Evolutionary conservation across 495 filamentous ascomycete genomes (phyloP), one percentile per base, ranked within the genome.

Genomic region (Annulohypoxylon nitens): DNA sequence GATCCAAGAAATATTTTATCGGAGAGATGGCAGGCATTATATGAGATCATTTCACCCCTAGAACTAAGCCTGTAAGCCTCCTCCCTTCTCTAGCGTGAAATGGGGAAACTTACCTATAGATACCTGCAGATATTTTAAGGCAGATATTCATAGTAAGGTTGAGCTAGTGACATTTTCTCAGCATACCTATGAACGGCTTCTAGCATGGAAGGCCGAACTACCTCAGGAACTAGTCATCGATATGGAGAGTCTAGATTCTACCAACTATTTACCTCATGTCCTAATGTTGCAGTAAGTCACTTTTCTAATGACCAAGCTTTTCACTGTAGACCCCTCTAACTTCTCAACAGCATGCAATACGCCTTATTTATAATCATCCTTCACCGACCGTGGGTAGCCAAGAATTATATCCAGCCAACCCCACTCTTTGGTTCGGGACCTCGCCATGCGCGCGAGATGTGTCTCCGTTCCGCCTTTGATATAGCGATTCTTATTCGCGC

Each of bases 341-440:
- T 20, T 48, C 14, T 48, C 14, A 48, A 48, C 10, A 48, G 45
- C 9, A 48, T 48, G 45, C 45, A 48, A 48, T 48, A 48, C 18
- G n/a, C 14, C 45, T n/a, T 18, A 4, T 18, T 18, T 20, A 20
- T 48, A 20, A 48, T 48, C n/a, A 16, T 18, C 45, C n/a, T 20
- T 2, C 45, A 48, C 18, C 14, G 45, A 2, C 45, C 45, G 9
- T 48, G 45, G 45, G 18, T 48, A 0, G 37, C 37, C 37, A 41
- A 41, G 10, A 41, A 41, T 11, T 41, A 41, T 12, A 41, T 41
- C 10, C 37, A 41, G 37, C 37, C 37, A 12, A 41, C 37, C 12
- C 37, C 37, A 11, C 37, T 41, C 37, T 41, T 41, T 12, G 37
- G 37, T 41, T 41, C 37, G 37, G 37, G 37, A 10, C 37, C 37